These are phyloP conservation scores for Paraconiothyrium brasiliense DNA, from an alignment of 2,329 filamentous ascomycete species.

Conservation along the genomic window DNA sequence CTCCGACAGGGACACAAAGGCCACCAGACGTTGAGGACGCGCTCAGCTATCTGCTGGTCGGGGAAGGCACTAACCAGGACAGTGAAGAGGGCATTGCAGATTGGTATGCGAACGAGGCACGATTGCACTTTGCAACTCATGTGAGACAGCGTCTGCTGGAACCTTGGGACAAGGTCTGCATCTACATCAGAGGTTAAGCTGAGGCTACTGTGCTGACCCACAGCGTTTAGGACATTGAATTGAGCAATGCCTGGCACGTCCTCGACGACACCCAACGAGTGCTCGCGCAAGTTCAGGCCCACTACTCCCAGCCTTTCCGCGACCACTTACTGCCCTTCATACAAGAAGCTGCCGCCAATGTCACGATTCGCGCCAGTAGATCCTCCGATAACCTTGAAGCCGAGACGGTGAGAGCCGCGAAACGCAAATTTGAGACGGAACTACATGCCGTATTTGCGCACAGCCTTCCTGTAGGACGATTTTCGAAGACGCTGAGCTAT, in stretches of 20 bases:
- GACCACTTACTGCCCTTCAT: conserved; percentile 47
- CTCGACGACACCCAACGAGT: conserved; percentile 49
- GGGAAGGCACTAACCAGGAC: conserved; percentile 43
- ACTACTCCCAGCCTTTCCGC: conserved; percentile 49
- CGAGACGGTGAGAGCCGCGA: conserved; percentile 30
- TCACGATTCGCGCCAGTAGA: conserved; percentile 47
- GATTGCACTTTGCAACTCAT: conserved; percentile 51
- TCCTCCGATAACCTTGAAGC: conserved; percentile 44
- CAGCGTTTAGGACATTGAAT: conserved; percentile 28
- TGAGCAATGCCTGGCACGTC: conserved; percentile 39
- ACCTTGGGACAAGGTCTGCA: conserved; percentile 48
- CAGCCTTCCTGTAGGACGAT: conserved; percentile 62
- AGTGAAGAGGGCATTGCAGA: conserved; percentile 46
- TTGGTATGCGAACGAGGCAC: conserved; percentile 59
- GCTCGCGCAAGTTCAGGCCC: conserved; percentile 47
- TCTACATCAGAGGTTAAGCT: not conserved
- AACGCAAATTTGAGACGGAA: conserved; percentile 66
- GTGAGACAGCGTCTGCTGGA: conserved; percentile 40
- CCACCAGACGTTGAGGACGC: conserved; percentile 48
- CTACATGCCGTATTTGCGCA: conserved; percentile 72
- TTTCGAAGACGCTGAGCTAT: conserved; percentile 64
- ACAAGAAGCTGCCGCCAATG: conserved; percentile 30
- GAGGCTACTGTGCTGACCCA: conserved; percentile 15
- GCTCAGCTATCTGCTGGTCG: conserved; percentile 45
- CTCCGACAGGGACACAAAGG: conserved; percentile 26